Conservation (phyloP, 1,139 yeast genomes). For the Debaryomyces nepalensis region DNA sequence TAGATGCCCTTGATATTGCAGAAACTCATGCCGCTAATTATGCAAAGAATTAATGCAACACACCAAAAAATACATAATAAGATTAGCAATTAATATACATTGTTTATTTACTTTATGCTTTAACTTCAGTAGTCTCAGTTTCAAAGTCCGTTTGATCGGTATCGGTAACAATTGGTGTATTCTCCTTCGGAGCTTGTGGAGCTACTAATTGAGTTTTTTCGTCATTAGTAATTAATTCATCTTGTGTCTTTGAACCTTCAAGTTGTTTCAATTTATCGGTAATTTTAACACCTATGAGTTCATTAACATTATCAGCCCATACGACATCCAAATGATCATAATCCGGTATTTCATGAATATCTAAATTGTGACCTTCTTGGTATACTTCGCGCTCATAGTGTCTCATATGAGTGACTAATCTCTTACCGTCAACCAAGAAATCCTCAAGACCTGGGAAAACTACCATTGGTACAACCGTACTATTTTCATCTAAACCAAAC, state of each 20-base stretch:
- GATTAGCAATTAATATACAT: neutral
- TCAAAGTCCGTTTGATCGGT: neutral
- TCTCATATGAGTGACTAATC: conserved; percentile 56
- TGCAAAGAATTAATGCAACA: neutral
- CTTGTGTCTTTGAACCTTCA: neutral
- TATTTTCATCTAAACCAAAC: conserved; percentile 46
- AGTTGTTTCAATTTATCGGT: conserved; percentile 15
- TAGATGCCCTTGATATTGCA: conserved; percentile 41
- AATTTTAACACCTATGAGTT: conserved; percentile 31
- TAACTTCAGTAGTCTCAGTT: conserved; percentile 5
- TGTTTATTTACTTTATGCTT: neutral
- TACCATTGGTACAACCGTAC: conserved; percentile 55
- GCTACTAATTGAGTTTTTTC: neutral
- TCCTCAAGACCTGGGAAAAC: conserved; percentile 68
- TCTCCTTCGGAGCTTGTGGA: too few species aligned
- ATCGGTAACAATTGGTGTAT: neutral
- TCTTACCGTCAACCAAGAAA: conserved; percentile 65
- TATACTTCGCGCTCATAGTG: conserved; percentile 50
- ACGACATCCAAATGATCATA: conserved; percentile 59
- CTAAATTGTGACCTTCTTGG: conserved; percentile 43
- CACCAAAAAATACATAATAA: neutral
- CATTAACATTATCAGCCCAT: conserved; percentile 57
- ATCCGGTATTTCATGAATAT: conserved; percentile 44
- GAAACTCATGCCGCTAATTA: conserved; percentile 15
- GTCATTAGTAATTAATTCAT: neutral